Base-by-base conservation (phyloP, 306 rosid species). In the Clitoria ternatea region DNA sequence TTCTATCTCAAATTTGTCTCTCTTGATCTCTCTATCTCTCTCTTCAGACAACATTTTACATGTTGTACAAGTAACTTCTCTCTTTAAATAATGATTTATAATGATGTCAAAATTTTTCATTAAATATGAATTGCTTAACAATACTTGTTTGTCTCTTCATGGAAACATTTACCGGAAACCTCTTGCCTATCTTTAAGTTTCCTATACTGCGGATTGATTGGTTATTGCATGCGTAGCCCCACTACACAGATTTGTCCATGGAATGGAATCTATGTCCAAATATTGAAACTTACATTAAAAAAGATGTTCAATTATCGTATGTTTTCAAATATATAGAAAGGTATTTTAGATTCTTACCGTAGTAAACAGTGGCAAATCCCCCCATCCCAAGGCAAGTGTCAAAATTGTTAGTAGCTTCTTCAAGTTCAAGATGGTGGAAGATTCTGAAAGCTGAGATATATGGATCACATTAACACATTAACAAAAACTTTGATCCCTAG, bases 81-180 rank as follows among this genome's bases (percentile, higher is more conserved):
- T n/a, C n/a, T n/a, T n/a, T n/a, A n/a, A n/a, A n/a, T n/a, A n/a
- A n/a, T n/a, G n/a, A n/a, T n/a, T n/a, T n/a, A n/a, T n/a, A n/a
- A n/a, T n/a, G n/a, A n/a, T n/a, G n/a, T n/a, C n/a, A n/a, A n/a
- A n/a, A n/a, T n/a, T n/a, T n/a, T n/a, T n/a, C n/a, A n/a, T n/a
- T n/a, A n/a, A n/a, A n/a, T n/a, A 61, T 77, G 77, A 88, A 88
- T 67, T 88, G 89, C 79, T 78, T 72, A 7, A 86, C 66, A 55
- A 80, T 80, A n/a, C 61, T 18, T 88, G 50, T 37, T 60, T 29
- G 72, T 70, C 82, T 54, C 72, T 42, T 82, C 85, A 5, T 78
- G 80, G 42, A 80, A 83, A n/a, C 87, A 80, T 74, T 89, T 89
- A 22, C 84, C 79, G 17, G 88, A 91, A 55, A 86, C 86, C 4